These are phyloP conservation scores for Trypanosoma rangeli DNA, from an alignment of 208 protist species.

Conservation along the genomic window DNA sequence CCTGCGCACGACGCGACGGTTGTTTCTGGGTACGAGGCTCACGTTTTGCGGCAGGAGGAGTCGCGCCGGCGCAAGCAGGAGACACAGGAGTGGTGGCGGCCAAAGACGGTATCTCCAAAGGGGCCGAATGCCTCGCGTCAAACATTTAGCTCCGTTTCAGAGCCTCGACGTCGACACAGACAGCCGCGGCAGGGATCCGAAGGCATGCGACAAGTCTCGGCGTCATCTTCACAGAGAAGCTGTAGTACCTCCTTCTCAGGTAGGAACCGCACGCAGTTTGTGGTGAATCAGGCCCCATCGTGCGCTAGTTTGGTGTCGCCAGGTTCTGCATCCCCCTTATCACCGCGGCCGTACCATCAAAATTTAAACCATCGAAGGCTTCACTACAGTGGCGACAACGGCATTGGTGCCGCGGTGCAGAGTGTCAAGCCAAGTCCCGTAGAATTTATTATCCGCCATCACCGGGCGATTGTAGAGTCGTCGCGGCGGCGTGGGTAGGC, in stretches of 20 bases:
- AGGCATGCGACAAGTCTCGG: too few relatives aligned
- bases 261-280: slow-evolving; percentile 9
- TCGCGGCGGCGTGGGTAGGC: background rate
- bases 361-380: background rate
- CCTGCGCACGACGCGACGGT: slow-evolving; percentile 22
- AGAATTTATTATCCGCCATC: slow-evolving; percentile 33
- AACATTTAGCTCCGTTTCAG: background rate
- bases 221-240: slow-evolving; percentile 12
- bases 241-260: slow-evolving; percentile 11
- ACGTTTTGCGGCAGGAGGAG: slow-evolving; percentile 56
- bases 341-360: background rate
- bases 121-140: background rate
- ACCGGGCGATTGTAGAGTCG: slow-evolving; percentile 29
- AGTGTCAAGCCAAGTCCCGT: slow-evolving; percentile 22
- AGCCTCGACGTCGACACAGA: background rate
- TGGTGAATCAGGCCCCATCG: slow-evolving; percentile 19
- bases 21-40: slow-evolving; percentile 45
- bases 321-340: background rate
- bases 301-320: background rate
- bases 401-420: slow-evolving; percentile 1
- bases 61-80: slow-evolving; percentile 54
- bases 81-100: slow-evolving; percentile 57
- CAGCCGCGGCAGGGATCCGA: background rate
- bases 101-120: slow-evolving; percentile 9
- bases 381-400: background rate